phyloP scores from a whole-genome alignment of 176 grass and related monocot genomes.

The Carex kokanica region DNA sequence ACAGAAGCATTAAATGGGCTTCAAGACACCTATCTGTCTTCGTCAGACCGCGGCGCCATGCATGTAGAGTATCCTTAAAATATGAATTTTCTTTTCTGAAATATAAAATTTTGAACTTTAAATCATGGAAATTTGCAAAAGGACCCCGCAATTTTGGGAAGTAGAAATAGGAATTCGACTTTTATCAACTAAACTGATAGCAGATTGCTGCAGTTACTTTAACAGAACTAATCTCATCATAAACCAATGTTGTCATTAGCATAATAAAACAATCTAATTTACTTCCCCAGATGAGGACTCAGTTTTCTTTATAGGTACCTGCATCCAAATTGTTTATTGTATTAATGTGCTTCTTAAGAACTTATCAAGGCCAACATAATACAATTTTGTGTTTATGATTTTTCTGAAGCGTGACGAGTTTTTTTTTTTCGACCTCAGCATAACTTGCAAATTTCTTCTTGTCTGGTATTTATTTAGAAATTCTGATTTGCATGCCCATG shows the following conservation, averaged over 20 bases:
- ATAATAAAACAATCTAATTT: background rate
- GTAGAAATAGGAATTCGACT: background rate
- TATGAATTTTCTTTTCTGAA: slow-evolving; percentile 2
- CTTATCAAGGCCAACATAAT: background rate
- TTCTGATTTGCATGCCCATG: background rate
- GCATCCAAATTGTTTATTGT: no score
- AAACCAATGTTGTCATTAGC: background rate
- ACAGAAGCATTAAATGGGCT: slow-evolving; percentile 25
- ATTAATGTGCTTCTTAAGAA: background rate
- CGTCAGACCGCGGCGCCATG: background rate
- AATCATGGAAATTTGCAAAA: background rate
- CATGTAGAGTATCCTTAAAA: slow-evolving; percentile 27
- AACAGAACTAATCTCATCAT: background rate
- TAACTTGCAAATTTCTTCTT: background rate
- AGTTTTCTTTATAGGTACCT: background rate
- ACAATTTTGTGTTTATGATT: background rate
- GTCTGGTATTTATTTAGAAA: background rate
- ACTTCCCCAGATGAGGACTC: background rate
- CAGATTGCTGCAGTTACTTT: background rate
- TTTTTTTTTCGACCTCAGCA: background rate
- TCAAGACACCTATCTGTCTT: slow-evolving; percentile 23
- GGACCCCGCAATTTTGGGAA: background rate
- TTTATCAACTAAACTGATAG: background rate
- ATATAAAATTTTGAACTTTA: background rate
- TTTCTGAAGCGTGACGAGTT: background rate